A percentile compares a stretch with the other conserved stretches of the same genome.
These are phyloP conservation scores for Salix purpurea DNA, from an alignment of 345 rosid genomes.

Conservation along the genomic window DNA sequence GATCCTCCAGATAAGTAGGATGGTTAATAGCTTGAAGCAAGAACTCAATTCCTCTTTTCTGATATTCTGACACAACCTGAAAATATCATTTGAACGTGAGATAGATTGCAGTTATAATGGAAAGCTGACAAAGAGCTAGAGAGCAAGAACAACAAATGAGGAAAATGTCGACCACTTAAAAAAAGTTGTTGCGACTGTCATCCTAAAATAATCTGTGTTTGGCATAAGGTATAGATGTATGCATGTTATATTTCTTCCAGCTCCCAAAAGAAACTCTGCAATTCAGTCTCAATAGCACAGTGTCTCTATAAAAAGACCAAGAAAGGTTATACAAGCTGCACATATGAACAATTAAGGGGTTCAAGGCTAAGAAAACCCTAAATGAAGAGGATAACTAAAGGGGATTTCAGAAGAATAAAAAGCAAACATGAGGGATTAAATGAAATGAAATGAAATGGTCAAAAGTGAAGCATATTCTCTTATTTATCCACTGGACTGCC, in stretches of 20 bases:
- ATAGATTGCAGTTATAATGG: background rate
- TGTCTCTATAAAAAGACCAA: background rate
- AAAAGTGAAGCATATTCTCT: background rate
- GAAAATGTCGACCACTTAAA: background rate
- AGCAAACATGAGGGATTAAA: too few relatives aligned
- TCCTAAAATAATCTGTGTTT: background rate
- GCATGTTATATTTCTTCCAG: background rate
- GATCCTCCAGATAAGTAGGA: constrained; percentile 91
- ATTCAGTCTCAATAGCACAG: background rate
- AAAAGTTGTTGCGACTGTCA: background rate
- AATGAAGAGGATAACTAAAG: background rate
- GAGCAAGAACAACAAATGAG: background rate
- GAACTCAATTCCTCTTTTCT: constrained; percentile 60
- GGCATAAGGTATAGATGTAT: background rate
- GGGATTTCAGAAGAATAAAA: background rate
- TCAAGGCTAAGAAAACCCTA: background rate
- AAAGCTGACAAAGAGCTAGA: background rate
- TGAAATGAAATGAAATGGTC: too few relatives aligned
- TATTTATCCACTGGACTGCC: background rate
- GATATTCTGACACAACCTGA: constrained; percentile 77
- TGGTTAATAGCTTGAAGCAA: constrained; percentile 81
- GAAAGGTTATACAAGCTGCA: background rate
- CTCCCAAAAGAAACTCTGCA: background rate
- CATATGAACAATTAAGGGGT: background rate
- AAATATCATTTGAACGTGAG: background rate